A percentile compares a stretch with the other conserved stretches of the same genome.
phyloP scores from a whole-genome alignment of 768 basidiomycete species.

The Tephrocybe sp. region DNA sequence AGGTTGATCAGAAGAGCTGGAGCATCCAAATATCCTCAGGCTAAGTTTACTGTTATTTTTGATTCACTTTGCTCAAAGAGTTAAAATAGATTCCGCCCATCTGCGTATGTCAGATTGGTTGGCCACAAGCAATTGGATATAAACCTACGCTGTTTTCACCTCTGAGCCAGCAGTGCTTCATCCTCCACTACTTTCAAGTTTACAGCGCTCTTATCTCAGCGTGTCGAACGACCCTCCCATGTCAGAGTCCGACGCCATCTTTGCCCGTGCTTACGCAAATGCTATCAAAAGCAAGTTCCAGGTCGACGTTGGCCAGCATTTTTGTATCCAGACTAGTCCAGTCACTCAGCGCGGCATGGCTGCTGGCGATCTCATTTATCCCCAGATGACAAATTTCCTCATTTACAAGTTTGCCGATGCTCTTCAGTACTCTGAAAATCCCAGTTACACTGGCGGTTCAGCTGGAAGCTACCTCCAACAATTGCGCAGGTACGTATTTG shows the following conservation, averaged over 20 bases:
- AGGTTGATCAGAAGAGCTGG: too few relatives aligned
- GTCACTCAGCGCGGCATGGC: slow-evolving; percentile 5
- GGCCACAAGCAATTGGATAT: too few relatives aligned
- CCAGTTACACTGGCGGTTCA: background rate
- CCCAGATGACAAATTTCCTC: background rate
- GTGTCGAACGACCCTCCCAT: background rate
- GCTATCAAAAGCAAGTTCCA: slow-evolving; percentile 1
- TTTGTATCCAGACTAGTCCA: slow-evolving; percentile 7
- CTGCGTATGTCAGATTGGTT: too few relatives aligned
- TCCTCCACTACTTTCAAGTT: background rate
- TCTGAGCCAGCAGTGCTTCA: too few relatives aligned
- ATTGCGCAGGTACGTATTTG: slow-evolving; percentile 3
- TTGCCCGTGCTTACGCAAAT: slow-evolving; percentile 5
- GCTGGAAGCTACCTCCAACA: slow-evolving; percentile 1
- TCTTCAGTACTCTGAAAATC: slow-evolving; percentile 6
- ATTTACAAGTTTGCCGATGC: slow-evolving; percentile 6
- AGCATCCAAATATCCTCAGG: too few relatives aligned
- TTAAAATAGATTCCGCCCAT: too few relatives aligned
- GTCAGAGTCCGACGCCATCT: slow-evolving; percentile 8
- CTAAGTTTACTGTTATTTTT: too few relatives aligned
- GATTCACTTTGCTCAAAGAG: too few relatives aligned
- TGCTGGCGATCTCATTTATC: background rate
- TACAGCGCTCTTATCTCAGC: too few relatives aligned
- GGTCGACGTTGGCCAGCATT: slow-evolving; percentile 3
- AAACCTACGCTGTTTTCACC: background rate